Conservation (phyloP, 345 rosid species). For the Gossypium herbaceum region DNA sequence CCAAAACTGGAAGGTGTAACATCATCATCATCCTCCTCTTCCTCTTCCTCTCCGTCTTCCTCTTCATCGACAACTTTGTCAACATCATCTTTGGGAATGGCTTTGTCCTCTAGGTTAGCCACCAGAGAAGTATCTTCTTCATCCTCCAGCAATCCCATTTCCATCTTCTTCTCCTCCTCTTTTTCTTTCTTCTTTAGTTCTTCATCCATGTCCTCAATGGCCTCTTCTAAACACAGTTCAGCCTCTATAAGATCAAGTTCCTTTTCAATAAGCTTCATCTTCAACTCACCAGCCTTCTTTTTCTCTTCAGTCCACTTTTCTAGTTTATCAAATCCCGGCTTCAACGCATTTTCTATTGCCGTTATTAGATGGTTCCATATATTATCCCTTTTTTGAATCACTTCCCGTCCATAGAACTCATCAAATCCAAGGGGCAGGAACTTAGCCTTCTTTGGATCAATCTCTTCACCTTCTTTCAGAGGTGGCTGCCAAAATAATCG, state of each 20-base stretch:
- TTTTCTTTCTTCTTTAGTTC: slow-evolving; percentile 54
- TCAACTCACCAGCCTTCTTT: slow-evolving; percentile 59
- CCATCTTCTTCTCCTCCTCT: slow-evolving; percentile 57
- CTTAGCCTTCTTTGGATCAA: slow-evolving; percentile 54
- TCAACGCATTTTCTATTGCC: slow-evolving; percentile 46
- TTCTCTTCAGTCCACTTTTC: slow-evolving; percentile 81
- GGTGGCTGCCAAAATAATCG: slow-evolving; percentile 90
- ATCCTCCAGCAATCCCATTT: slow-evolving; percentile 45
- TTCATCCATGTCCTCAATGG: slow-evolving; percentile 82
- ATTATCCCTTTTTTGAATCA: slow-evolving; percentile 36
- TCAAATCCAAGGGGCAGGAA: slow-evolving; percentile 90
- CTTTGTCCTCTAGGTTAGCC: slow-evolving; percentile 34
- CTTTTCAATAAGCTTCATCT: slow-evolving; percentile 51
- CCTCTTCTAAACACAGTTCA: slow-evolving; percentile 84
- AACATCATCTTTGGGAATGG: slow-evolving; percentile 30
- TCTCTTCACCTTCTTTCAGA: slow-evolving; percentile 65
- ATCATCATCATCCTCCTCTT: slow-evolving; percentile 50
- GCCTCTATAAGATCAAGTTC: slow-evolving; percentile 83
- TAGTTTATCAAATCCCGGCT: slow-evolving; percentile 47
- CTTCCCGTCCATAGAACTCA: slow-evolving; percentile 72
- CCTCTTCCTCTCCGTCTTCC: slow-evolving; percentile 33
- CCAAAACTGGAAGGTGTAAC: slow-evolving; percentile 76
- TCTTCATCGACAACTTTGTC: slow-evolving; percentile 37
- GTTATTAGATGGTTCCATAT: slow-evolving; percentile 40
- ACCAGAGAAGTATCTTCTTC: slow-evolving; percentile 36